These are phyloP conservation scores for Rhodamnia rubescens DNA, from an alignment of 345 rosid genomes.

Conservation along the genomic window DNA sequence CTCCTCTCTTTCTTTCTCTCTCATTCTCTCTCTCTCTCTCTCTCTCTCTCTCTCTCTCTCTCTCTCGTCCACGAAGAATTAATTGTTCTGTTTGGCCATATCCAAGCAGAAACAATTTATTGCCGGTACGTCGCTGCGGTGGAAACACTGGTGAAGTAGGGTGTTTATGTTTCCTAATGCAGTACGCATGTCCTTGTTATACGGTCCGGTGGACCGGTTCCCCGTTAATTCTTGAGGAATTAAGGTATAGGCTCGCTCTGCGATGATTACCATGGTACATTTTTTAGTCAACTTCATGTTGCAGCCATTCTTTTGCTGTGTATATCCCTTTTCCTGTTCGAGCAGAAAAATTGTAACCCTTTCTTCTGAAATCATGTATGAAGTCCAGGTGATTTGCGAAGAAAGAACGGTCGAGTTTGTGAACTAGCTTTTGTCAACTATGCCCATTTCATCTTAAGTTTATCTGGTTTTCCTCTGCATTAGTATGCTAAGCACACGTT, in stretches of 20 bases:
- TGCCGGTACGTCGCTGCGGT: neutral
- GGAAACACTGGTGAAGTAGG: neutral
- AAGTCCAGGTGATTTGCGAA: neutral
- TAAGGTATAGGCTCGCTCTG: neutral
- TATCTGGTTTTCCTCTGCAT: neutral
- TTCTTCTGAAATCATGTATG: neutral
- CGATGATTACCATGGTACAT: neutral
- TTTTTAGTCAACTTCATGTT: neutral
- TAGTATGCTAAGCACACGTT: neutral
- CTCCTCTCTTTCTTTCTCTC: neutral
- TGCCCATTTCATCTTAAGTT: neutral
- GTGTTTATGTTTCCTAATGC: neutral
- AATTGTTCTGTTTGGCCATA: neutral
- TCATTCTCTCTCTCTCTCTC: neutral
- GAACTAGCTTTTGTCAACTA: neutral
- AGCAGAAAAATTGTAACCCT: neutral
- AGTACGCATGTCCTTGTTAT: neutral
- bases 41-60: neutral
- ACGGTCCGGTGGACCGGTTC: neutral
- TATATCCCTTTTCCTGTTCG: neutral
- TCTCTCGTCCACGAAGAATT: neutral
- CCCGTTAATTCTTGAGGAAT: neutral
- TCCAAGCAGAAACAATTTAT: neutral
- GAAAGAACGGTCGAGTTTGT: neutral
- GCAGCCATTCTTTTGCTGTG: neutral